Base-by-base conservation (phyloP, 1,284 basidiomycete genomes). In the Pseudozyma hubeiensis region DNA sequence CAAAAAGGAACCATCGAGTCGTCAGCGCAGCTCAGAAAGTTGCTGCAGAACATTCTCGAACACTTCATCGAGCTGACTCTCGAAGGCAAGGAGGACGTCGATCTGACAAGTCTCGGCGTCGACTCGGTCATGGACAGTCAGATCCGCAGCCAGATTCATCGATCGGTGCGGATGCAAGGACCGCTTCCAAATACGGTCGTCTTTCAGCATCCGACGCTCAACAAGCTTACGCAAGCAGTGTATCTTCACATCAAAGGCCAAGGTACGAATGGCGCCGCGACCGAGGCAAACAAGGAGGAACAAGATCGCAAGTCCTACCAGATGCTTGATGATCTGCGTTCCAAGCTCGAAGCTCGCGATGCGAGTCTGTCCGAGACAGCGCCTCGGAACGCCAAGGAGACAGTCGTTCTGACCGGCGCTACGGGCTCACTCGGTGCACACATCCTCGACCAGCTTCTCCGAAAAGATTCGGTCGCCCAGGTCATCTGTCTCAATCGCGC, bases 71-170 rank as follows among this genome's bases (percentile, higher is more conserved):
- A 83, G 88, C 46, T 66, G n/a, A 58, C 60, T 16, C 50, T 64
- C 3, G 57, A 49, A 5, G 54, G 46, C 16, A 77, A 86, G 31
- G 74, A 82, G 37, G 83, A 85, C 52, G 79, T 82, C 11, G 50
- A 74, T 53, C 17, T 85, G 17, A 87, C 87, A 59, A 68, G 84
- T 8, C 85, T 86, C 33, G 89, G 89, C 29, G 85, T 90, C 40
- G 88, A 89, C 78, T 90, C 89, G 9, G 81, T 90, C 10, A 87
- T 89, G 70, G 88, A 88, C 14, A 87, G 87, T 5, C 85, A 88
- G 29, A 87, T 90, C 34, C 83, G 89, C 5, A 59, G 64, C 41
- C 48, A 58, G 46, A 57, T 75, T 10, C 59, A 75, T 40, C 66
- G 67, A 10, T 47, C 60, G 5, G 30, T 65, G 11, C 63, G 58